Evolutionary conservation across 1,284 basidiomycete genomes (phyloP).

Genomic region (Wolfiporia cocos): DNA sequence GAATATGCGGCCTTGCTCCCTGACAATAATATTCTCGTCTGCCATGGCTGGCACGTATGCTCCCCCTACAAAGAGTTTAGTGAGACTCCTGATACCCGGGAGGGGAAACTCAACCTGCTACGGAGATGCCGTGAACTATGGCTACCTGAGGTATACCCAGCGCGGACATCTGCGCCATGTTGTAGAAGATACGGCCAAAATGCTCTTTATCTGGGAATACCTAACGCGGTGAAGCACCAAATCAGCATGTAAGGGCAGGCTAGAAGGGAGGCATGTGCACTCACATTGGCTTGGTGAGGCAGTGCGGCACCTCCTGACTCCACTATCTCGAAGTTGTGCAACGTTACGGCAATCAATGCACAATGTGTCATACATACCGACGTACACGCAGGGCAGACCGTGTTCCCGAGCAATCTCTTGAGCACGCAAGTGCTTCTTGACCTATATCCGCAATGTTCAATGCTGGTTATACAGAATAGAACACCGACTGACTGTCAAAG

Average conservation of each 20-base stretch:
- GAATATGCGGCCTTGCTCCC: conserved; percentile 91
- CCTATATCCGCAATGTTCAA: too few species aligned
- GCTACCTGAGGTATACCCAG: conserved; percentile 89
- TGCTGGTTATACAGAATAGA: neutral
- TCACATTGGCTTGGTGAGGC: conserved; percentile 87
- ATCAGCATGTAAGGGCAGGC: too few species aligned
- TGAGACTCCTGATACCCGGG: conserved; percentile 1
- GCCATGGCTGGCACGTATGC: conserved; percentile 97
- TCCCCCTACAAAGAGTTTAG: conserved; percentile 51
- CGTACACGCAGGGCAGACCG: conserved; percentile 86
- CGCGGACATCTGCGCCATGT: conserved; percentile 94
- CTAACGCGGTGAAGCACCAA: too few species aligned
- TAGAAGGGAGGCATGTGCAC: too few species aligned
- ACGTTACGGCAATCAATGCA: neutral
- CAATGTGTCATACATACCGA: conserved; percentile 46
- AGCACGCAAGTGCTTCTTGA: conserved; percentile 93
- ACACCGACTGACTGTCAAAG: conserved; percentile 62
- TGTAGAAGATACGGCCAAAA: conserved; percentile 96
- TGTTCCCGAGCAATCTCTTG: conserved; percentile 92
- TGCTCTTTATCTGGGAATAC: conserved; percentile 88
- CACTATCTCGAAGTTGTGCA: conserved; percentile 40
- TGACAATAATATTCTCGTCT: conserved; percentile 93
- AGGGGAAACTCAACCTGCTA: conserved; percentile 53
- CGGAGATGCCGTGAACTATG: conserved; percentile 91
- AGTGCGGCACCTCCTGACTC: conserved; percentile 93